Evolutionary conservation across 1,139 yeast species (phyloP).

Genomic region (Kodamaea plutei): DNA sequence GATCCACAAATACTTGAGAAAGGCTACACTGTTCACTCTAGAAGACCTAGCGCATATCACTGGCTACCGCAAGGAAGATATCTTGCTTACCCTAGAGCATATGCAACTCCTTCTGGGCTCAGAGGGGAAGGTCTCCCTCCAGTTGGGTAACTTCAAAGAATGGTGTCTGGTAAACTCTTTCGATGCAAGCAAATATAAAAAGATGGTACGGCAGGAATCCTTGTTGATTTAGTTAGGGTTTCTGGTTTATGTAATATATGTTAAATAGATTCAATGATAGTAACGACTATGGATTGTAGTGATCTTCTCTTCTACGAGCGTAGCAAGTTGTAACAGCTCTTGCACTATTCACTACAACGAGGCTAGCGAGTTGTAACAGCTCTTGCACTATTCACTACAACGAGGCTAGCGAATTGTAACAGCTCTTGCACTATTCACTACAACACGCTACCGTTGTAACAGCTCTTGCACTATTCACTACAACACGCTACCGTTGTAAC

Average conservation of each 20-base stretch:
- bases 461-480: too few relatives aligned
- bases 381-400: too few relatives aligned
- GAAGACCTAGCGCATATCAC: conserved; percentile 53
- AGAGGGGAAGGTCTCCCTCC: conserved; percentile 13
- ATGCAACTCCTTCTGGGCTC: conserved; percentile 46
- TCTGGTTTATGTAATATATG: conserved; percentile 2
- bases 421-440: too few relatives aligned
- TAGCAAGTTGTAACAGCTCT: too few relatives aligned
- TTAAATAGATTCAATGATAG: neutral
- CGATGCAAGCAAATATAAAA: conserved; percentile 20
- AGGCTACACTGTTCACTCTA: conserved; percentile 34
- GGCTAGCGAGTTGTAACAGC: too few relatives aligned
- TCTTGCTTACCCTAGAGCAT: conserved; percentile 57
- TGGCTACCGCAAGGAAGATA: conserved; percentile 69
- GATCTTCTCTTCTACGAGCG: too few relatives aligned
- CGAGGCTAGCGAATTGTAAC: too few relatives aligned
- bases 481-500: too few relatives aligned
- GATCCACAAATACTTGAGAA: conserved; percentile 11
- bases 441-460: too few relatives aligned
- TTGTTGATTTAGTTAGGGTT: conserved; percentile 26
- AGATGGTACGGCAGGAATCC: conserved; percentile 26
- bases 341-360: too few relatives aligned
- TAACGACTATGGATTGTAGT: too few relatives aligned
- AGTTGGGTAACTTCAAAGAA: conserved; percentile 20
- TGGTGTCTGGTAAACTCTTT: conserved; percentile 30